These are phyloP conservation scores for Garcia nutans DNA, from an alignment of 345 rosid species.

Conservation along the genomic window DNA sequence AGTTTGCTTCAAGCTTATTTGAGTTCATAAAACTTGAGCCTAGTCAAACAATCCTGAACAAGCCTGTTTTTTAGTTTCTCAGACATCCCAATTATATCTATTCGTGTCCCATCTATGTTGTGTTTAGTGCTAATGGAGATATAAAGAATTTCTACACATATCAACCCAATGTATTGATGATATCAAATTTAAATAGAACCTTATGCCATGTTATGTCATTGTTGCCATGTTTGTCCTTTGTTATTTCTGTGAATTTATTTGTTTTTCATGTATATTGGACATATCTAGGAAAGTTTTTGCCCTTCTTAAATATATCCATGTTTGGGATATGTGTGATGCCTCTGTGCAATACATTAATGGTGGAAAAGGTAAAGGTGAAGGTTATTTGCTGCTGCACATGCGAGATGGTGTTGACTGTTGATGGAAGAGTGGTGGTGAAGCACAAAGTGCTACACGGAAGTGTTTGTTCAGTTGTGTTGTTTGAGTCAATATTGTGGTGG, in stretches of 20 bases:
- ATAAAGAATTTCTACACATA: no score
- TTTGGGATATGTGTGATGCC: background rate
- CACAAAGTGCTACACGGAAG: background rate
- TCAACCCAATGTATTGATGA: no score
- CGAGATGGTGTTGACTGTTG: background rate
- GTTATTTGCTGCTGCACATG: background rate
- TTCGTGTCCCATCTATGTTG: no score
- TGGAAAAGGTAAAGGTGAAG: background rate
- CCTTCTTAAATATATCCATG: background rate
- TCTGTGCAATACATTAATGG: background rate
- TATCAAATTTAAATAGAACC: no score
- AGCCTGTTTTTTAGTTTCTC: no score
- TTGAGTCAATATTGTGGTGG: background rate
- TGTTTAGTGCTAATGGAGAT: no score
- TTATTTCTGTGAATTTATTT: background rate
- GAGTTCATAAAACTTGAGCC: no score
- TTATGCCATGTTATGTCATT: no score
- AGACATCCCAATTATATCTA: no score
- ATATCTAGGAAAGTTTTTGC: background rate
- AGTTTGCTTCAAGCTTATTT: no score
- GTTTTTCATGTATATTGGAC: background rate
- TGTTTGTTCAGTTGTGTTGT: background rate
- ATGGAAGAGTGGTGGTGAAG: background rate
- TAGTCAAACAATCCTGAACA: no score
- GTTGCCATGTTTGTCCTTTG: no score